Conservation (phyloP, 345 rosid species). For the Gossypium arboreum region DNA sequence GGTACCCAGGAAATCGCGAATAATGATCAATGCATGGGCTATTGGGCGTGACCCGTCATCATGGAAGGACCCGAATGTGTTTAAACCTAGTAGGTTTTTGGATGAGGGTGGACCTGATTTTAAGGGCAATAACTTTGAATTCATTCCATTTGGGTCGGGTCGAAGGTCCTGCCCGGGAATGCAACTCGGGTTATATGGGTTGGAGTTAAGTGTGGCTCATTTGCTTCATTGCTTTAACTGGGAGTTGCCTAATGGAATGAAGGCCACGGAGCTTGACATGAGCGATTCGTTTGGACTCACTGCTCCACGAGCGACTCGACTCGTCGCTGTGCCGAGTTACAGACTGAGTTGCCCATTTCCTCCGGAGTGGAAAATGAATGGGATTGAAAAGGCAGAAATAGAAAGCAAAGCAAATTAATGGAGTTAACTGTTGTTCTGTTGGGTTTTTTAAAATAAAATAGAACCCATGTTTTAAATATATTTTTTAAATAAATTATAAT, state of each 20-base stretch:
- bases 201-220: conserved; percentile 60
- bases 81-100: conserved; percentile 56
- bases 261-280: conserved; percentile 56
- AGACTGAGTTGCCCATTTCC: conserved; percentile 36
- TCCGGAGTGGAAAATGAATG: background rate
- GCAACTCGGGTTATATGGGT: conserved; percentile 67
- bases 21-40: conserved; percentile 44
- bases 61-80: conserved; percentile 61
- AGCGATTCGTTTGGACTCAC: conserved; percentile 74
- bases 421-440: background rate
- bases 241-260: conserved; percentile 65
- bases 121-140: conserved; percentile 55
- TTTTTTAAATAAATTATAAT: too few relatives aligned
- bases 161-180: conserved; percentile 82
- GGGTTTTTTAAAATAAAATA: too few relatives aligned
- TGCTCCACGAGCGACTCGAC: conserved; percentile 59
- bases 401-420: background rate
- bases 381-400: background rate
- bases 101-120: conserved; percentile 26
- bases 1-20: conserved; percentile 50
- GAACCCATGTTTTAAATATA: too few relatives aligned
- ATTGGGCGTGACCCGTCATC: background rate
- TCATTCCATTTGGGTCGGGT: conserved; percentile 74
- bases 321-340: conserved; percentile 50
- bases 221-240: conserved; percentile 70